Conservation (phyloP, 768 basidiomycete genomes). For the Auriscalpium vulgare region DNA sequence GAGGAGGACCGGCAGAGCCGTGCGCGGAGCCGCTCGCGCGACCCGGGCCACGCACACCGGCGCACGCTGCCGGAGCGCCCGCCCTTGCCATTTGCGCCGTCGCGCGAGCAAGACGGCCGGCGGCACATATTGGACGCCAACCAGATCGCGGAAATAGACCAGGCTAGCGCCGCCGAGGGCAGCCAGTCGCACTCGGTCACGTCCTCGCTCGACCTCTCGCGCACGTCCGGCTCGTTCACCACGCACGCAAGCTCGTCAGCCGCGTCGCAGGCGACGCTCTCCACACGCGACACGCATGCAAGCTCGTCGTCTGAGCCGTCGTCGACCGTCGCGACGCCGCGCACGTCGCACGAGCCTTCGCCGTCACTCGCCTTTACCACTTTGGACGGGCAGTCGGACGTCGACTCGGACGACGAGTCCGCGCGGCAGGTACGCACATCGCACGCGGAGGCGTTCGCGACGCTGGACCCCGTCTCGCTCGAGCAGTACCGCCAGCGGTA, state of each 20-base stretch:
- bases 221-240: slow-evolving; percentile 2
- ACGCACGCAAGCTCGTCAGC: neutral
- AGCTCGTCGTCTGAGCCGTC: slow-evolving; percentile 1
- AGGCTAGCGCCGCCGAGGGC: neutral
- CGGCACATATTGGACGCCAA: slow-evolving; percentile 1
- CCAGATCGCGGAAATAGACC: neutral
- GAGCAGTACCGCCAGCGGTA: slow-evolving; percentile 18
- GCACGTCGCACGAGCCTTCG: slow-evolving; percentile 4
- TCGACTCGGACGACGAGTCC: slow-evolving; percentile 16
- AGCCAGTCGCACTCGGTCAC: neutral
- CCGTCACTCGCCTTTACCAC: neutral
- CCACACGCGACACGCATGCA: neutral
- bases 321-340: neutral
- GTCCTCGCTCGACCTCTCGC: slow-evolving; percentile 8
- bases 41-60: neutral
- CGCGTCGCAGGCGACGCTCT: neutral
- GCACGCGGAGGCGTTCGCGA: slow-evolving; percentile 29
- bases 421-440: slow-evolving; percentile 20
- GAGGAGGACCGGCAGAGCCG: slow-evolving; percentile 30
- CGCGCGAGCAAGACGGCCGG: neutral
- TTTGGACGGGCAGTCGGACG: neutral
- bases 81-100: neutral
- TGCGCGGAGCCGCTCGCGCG: neutral
- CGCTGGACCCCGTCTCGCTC: slow-evolving; percentile 20
- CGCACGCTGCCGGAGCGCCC: neutral